Base-by-base conservation (phyloP, 441 rosid species). In the Gossypium aridum region DNA sequence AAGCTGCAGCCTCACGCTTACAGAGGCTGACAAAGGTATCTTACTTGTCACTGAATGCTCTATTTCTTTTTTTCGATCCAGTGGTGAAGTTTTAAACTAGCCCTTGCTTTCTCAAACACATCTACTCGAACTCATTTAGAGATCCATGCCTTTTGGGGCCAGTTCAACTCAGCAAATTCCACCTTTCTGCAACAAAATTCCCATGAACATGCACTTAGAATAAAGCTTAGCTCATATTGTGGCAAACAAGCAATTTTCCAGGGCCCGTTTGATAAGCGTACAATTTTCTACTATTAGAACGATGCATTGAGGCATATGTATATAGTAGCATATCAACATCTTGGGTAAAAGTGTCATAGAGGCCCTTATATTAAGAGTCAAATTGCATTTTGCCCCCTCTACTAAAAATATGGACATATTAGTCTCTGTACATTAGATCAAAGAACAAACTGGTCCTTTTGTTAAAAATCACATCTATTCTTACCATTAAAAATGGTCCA, bases 21-120 rank as follows among this genome's bases (percentile, higher is more conserved):
- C 98, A 89, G 72, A 89, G 92, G 82, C 81, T 92, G 79, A 87
- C 97, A 17, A 92, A 92, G 96, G 96, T 92, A 86, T 26, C n/a
- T 70, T 74, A 9, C 34, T 20, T n/a, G n/a, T 34, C 25, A 51
- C 72, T 69, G 2, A 53, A n/a, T 49, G 7, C 10, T 68, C 19
- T 16, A 60, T 53, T 53, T 54, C 59, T 7, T 1, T 49, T 47
- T 49, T 47, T 47, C 0, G 9, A 20, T 8, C 57, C 69, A 37
- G 7, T 37, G 69, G 16, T 64, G 53, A 31, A 16, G 51, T 64
- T 64, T 3, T 22, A 16, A 63, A 63, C 12, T 63, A 7, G 9
- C 25, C 23, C 2, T 65, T 39, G 3, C 43, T 3, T 6, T 51
- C 28, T 26, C 4, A 2, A 51, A 23, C 34, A 55, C 19, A 26